Base-by-base conservation (phyloP, 441 rosid species). In the Bruguiera hainesii region DNA sequence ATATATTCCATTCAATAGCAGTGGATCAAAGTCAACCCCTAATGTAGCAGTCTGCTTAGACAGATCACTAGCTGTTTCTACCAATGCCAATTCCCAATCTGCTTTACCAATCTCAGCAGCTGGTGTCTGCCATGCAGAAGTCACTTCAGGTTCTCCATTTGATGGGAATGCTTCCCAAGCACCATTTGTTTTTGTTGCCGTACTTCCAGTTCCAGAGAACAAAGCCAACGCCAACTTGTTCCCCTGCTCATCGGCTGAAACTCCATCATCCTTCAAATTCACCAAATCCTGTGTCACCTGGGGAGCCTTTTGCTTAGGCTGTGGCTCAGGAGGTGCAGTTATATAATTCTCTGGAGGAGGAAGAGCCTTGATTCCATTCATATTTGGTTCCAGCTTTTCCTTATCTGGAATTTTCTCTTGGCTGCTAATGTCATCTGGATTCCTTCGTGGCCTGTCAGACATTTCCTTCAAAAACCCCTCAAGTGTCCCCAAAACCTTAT, bases 81-180 rank as follows among this genome's bases (percentile, higher is more conserved):
- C 83, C 59, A 89, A 56, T 62, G 77, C 91, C 66, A 85, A 73
- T 73, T 87, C 89, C 97, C 96, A 89, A 75, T 87, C 95, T 1
- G 86, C 89, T 52, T 87, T 87, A 9, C 89, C 86, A 1, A 58
- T 68, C 70, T 92, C 95, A 4, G 89, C 96, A 6, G 93, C 93
- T 1, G 93, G 96, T 11, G 79, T 87, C 77, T 87, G 87, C 98
- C 98, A 88, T 3, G 95, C 98, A 0, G 87, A 92, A 20, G 87
- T 92, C 18, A 86, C 81, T 60, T 48, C 76, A 50, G 26, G 51
- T 66, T 39, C 71, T 61, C 63, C 76, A 28, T 60, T 69, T 21
- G 35, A 64, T 29, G 50, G 65, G 39, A 70, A 65, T 59, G 79
- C 25, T 69, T 74, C 61, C 63, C 71, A 69, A 50, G 55, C 53